phyloP scores from a whole-genome alignment of 192 early-diverging fungal species.

The Dispira parvispora region DNA sequence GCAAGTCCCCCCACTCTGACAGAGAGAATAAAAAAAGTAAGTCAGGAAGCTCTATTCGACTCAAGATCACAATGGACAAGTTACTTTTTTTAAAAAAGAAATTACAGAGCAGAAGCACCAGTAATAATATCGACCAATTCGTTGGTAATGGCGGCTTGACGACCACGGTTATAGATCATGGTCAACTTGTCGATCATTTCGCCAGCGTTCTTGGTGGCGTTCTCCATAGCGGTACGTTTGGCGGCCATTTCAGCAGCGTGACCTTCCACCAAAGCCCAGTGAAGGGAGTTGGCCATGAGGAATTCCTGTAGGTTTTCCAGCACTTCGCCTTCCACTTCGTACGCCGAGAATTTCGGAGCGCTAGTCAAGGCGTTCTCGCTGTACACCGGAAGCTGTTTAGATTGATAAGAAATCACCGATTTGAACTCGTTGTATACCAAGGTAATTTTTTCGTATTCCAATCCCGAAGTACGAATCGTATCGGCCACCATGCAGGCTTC shows the following conservation, averaged over 20 bases:
- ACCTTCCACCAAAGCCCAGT: constrained; percentile 93
- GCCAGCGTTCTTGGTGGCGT: constrained; percentile 98
- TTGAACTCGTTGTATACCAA: constrained; percentile 91
- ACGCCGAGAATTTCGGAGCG: constrained; percentile 70
- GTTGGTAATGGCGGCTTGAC: constrained; percentile 97
- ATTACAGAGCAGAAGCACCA: constrained; percentile 82
- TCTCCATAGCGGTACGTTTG: constrained; percentile 98
- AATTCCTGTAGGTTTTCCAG: constrained; percentile 85
- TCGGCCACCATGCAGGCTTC: constrained; percentile 76
- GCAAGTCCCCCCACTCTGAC: too few relatives aligned
- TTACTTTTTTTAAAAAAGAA: too few relatives aligned
- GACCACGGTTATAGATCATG: constrained; percentile 90
- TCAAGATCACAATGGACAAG: too few relatives aligned
- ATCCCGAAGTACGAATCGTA: constrained; percentile 41
- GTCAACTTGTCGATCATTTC: constrained; percentile 96
- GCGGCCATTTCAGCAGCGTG: constrained; percentile 92
- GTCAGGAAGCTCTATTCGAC: too few relatives aligned
- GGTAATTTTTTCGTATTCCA: constrained; percentile 51
- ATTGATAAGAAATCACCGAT: constrained; percentile 89
- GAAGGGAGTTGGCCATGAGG: constrained; percentile 80
- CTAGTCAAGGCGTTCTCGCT: constrained; percentile 51
- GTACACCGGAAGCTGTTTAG: constrained; percentile 42
- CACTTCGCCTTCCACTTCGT: constrained; percentile 81
- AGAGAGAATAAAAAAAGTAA: too few relatives aligned
- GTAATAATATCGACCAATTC: constrained; percentile 97